phyloP scores from a whole-genome alignment of 2,329 filamentous ascomycete genomes.

The Neonectria coccinea region DNA sequence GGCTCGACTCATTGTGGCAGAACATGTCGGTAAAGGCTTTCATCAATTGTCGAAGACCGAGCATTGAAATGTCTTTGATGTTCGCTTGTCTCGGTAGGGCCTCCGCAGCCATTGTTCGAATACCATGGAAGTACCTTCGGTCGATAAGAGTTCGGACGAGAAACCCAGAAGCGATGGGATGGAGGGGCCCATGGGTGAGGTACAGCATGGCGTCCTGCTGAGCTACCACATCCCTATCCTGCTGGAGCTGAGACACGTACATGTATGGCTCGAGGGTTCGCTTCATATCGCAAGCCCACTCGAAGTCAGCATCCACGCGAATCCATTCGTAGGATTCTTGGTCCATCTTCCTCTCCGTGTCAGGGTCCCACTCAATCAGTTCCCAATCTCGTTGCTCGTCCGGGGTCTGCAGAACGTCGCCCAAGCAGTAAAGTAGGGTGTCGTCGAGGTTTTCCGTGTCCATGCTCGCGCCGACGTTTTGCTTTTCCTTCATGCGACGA shows the following conservation, averaged over 20 bases:
- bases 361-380: constrained; percentile 87
- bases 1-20: constrained; percentile 81
- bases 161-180: constrained; percentile 88
- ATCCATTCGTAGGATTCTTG: constrained; percentile 99
- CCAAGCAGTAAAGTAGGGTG: constrained; percentile 88
- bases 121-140: constrained; percentile 90
- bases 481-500: constrained; percentile 82
- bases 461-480: constrained; percentile 65
- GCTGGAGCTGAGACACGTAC: constrained; percentile 97
- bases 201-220: constrained; percentile 82
- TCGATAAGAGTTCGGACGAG: constrained; percentile 92
- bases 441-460: constrained; percentile 78
- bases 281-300: constrained; percentile 92
- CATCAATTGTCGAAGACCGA: constrained; percentile 86
- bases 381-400: constrained; percentile 88
- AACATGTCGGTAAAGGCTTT: constrained; percentile 90
- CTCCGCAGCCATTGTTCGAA: constrained; percentile 85
- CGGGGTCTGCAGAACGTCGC: constrained; percentile 86
- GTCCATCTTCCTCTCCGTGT: constrained; percentile 91
- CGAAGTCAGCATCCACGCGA: constrained; percentile 96
- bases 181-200: constrained; percentile 73
- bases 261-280: constrained; percentile 91
- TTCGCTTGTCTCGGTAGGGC: constrained; percentile 82
- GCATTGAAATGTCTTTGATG: constrained; percentile 73
- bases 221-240: constrained; percentile 97